Base-by-base conservation (phyloP, 768 basidiomycete species). In the Pleurotus giganteus region DNA sequence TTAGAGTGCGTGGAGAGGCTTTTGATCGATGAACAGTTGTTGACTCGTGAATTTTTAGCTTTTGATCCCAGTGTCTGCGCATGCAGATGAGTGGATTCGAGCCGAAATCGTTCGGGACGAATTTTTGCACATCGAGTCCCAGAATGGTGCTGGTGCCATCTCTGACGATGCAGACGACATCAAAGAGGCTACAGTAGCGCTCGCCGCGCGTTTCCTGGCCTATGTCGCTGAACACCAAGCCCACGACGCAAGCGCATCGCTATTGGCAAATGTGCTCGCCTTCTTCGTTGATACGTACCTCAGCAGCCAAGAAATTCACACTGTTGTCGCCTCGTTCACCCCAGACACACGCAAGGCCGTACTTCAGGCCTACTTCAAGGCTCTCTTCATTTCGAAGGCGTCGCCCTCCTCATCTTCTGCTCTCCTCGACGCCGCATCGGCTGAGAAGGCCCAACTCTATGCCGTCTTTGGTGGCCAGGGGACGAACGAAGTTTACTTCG, bases 381-480 rank as follows among this genome's bases (percentile, higher is more conserved):
- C 92, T 32, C 78, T 90, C 58, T 82, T 88, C 42, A 72, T 80
- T 49, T 64, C 74, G 24, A 75, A 72, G 58, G 80, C 91, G 54
- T 87, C 89, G 31, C 70, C 72, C 27, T 72, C 81, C 28, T 81
- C 86, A 9, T 57, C 80, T 44, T 86, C 90, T 24, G 86, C 89
- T 9, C 83, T 95, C 21, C 71, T 95, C 55, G 69, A 75, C 9
- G 85, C 87, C 34, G 83, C 83, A 29, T 64, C 71, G 43, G 67
- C 77, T n/a, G 81, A 82, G 43, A 80, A 86, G 41, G 87, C 83
- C 52, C 89, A 81, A 44, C 74, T 98, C 63, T 98, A 89, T 72
- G 96, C 93, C 49, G 76, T 99, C 36, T 99, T 99, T 66, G 96
- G 96, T 49, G 97, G 97, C 12, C 97, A 99, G 71, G 97, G 97